A percentile compares a stretch with the other conserved stretches of the same genome.
Conservation (phyloP, 164 flowering plant genomes). For the Taxillus chinensis region DNA sequence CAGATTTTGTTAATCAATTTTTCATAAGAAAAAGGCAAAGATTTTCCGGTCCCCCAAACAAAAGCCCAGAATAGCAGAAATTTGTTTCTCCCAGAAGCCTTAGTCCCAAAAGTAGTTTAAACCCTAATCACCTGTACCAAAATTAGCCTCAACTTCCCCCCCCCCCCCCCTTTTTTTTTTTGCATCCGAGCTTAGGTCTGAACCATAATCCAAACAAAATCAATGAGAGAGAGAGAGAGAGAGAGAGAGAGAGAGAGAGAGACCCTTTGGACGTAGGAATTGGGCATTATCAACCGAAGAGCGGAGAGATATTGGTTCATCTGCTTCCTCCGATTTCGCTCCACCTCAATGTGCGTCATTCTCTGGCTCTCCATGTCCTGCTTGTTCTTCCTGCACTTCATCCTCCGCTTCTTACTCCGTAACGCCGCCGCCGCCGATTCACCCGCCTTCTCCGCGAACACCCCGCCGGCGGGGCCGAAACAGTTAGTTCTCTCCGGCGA, state of each 20-base stretch:
- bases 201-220: too few relatives aligned
- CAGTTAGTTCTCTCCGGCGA: background rate
- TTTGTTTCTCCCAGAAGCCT: too few relatives aligned
- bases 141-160: too few relatives aligned
- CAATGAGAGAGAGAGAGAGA: background rate
- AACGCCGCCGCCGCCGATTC: background rate
- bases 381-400: slow-evolving; percentile 18
- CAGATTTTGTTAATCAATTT: too few relatives aligned
- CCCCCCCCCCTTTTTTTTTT: too few relatives aligned
- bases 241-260: background rate
- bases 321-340: slow-evolving; percentile 29
- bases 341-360: slow-evolving; percentile 37
- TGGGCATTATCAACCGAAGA: slow-evolving; percentile 29
- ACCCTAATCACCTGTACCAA: too few relatives aligned
- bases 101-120: too few relatives aligned
- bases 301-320: slow-evolving; percentile 32
- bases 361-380: slow-evolving; percentile 32
- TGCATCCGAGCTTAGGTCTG: too few relatives aligned
- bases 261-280: slow-evolving; percentile 28
- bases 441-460: background rate
- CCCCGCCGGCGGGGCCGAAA: background rate
- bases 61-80: too few relatives aligned
- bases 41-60: too few relatives aligned
- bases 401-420: slow-evolving; percentile 22
- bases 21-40: too few relatives aligned